Base-by-base conservation (phyloP, 2,329 filamentous ascomycete species). In the Fonsecaea nubica region DNA sequence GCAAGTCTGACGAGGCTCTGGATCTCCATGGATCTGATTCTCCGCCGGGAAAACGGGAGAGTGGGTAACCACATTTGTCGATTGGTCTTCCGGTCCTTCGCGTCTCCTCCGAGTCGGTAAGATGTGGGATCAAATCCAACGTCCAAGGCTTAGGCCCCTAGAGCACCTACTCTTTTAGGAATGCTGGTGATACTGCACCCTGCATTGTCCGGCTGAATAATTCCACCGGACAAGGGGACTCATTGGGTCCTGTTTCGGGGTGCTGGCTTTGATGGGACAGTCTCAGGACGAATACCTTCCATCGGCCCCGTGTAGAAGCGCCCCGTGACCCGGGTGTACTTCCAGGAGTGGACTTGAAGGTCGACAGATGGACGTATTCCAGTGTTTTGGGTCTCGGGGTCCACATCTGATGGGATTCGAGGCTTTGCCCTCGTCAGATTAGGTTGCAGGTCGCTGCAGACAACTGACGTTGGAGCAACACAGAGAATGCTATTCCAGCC, bases 1-100 rank as follows among this genome's bases (percentile, higher is more conserved):
- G 58, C 10, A 52, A 52, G 33, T 61, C 33, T 30, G 58, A 61
- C 58, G 58, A 61, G 58, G 58, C 58, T 53, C 42, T 52, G 42
- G 58, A 35, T 53, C 42, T 53, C 45, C 18, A 50, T 50, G 45
- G 45, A 50, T 50, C 45, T 50, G 45, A 61, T 48, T 61, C 58
- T 45, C 45, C 42, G 45, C 48, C 45, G 57, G 45, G 45, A 52
- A 61, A 25, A 25, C 45, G 45, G 45, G 8, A 50, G 18, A 50
- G 45, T 50, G 45, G 45, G 8, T 50, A 25, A 21, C 45, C 18
- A 25, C 18, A 25, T 50, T 2, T 6, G 4, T 50, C 42, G 18
- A 50, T 50, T 50, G 45, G 45, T 50, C 15, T 50, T 50, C 45
- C 10, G 6, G 18, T 25, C 9, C 45, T 12, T 25, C 45, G 18